Percentiles rank a stretch among this genome's conserved stretches.
phyloP scores from a whole-genome alignment of 2,329 filamentous ascomycete species.

The Aspergillus fumigatus region DNA sequence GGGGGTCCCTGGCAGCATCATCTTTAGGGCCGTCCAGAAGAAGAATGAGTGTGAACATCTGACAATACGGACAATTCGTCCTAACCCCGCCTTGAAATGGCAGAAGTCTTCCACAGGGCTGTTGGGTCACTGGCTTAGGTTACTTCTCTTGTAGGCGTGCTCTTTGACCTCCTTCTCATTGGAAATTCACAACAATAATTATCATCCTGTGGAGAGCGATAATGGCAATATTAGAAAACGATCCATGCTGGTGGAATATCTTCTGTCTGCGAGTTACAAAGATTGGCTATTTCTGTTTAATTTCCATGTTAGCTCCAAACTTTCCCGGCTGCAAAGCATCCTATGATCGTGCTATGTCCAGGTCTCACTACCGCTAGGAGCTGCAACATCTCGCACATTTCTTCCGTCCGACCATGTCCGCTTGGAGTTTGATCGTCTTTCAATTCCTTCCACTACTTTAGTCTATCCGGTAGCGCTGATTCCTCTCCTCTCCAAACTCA shows the following conservation, averaged over 20 bases:
- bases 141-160: not conserved
- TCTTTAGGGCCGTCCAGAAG: slow-evolving; percentile 3
- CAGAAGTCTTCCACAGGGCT: not conserved
- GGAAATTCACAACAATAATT: not conserved
- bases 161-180: not conserved
- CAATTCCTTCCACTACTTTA: not conserved
- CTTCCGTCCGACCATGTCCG: not conserved
- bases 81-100: not conserved
- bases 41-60: not conserved
- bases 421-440: not conserved
- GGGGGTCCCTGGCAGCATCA: not conserved
- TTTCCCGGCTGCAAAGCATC: not conserved
- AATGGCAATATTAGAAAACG: not conserved
- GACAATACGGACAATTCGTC: not conserved
- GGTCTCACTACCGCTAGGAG: not conserved
- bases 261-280: not conserved
- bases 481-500: not conserved
- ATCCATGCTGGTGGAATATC: not conserved
- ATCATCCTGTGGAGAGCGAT: not conserved
- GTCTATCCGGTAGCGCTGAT: not conserved
- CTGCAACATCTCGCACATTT: not conserved
- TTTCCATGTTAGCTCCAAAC: slow-evolving; percentile 1
- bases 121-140: not conserved
- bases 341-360: not conserved
- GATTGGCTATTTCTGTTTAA: slow-evolving; percentile 3